Base-by-base conservation (phyloP, 257 asterid genomes). In the Pogostemon cablin region DNA sequence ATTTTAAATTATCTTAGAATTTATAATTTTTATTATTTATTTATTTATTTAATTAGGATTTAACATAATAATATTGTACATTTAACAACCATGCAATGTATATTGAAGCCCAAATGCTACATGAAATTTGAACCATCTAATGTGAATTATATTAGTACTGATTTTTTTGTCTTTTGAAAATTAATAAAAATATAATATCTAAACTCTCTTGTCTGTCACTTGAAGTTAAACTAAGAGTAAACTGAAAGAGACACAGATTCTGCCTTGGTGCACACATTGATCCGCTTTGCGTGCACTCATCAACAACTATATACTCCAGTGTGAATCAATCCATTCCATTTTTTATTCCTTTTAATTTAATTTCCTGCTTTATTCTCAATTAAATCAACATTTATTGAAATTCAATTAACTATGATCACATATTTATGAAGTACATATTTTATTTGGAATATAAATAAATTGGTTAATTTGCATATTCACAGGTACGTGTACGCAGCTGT, bases 401-500 rank as follows among this genome's bases (percentile, higher is more conserved):
- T 37, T 10, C 38, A 34, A 2, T 35, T 7, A 7, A 58, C 12
- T 25, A 25, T 25, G 32, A 25, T 25, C 32, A 25, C 32, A 25
- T 25, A 25, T 25, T 25, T 25, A 25, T 25, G 32, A 20, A 20
- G 25, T 25, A 25, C 2, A 1, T 25, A 25, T 25, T 25, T 25
- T 1, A 25, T 25, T 25, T 25, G 32, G 32, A 25, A 25, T 25
- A 25, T 25, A 25, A 25, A 25, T 25, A 25, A 25, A 25, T 25
- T 25, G 32, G 32, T 25, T 25, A 25, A 25, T 25, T 25, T 11
- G 8, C 35, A 50, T 11, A n/a, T 50, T 50, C 44, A 43, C 25
- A 84, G 89, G 76, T 84, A 84, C 50, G 68, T 66, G 3, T 81
- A 84, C 10, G 89, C 89, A 32, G 83, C 80, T 7, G 39, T 79